Evolutionary conservation across 768 basidiomycete genomes (phyloP), one percentile per base, ranked within the genome.

Genomic region (Russula sp.): DNA sequence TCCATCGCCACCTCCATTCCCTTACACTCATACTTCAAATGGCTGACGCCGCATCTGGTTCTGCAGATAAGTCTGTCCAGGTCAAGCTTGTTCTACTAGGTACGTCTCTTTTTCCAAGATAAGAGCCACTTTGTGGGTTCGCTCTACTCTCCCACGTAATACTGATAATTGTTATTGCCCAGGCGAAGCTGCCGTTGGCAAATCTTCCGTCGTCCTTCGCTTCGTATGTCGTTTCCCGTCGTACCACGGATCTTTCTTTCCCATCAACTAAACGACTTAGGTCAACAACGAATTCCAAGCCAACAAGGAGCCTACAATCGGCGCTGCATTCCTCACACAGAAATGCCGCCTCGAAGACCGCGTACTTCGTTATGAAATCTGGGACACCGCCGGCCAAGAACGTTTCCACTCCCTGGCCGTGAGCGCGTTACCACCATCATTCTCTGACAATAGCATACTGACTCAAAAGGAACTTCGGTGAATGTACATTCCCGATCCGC

Each of bases 121-220:
- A 34, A 48, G n/a, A 3, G 32, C 30, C 56, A 34, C 57, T 26
- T 34, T 44, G 36, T 7, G 18, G 53, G 22, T 16, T 26, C 46
- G 32, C 26, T 32, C 52, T 44, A 30, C 44, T 8, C 36, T 40
- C 52, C 51, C 34, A 49, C 68, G 20, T 53, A 54, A 54, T 51
- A 14, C 59, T 58, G 44, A 58, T 28, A 10, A 28, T 18, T 36
- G 40, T 51, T 44, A 20, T 55, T 16, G 36, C 61, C 50, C 70
- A 98, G 95, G 96, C 70, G 96, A 99, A 80, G 95, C 96, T 65
- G 96, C 96, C 59, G 96, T 99, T 51, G 96, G 96, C 66, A 99
- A 99, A 82, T 97, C 95, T 11, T 97, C 94, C n/a, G 87, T 99
- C 59, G 96, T 98, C 52, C 84, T 98, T 64, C 88, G 96, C 75